Conservation (phyloP, 225 moss, liverwort and hornwort genomes). For the Thuidium tamariscinum region DNA sequence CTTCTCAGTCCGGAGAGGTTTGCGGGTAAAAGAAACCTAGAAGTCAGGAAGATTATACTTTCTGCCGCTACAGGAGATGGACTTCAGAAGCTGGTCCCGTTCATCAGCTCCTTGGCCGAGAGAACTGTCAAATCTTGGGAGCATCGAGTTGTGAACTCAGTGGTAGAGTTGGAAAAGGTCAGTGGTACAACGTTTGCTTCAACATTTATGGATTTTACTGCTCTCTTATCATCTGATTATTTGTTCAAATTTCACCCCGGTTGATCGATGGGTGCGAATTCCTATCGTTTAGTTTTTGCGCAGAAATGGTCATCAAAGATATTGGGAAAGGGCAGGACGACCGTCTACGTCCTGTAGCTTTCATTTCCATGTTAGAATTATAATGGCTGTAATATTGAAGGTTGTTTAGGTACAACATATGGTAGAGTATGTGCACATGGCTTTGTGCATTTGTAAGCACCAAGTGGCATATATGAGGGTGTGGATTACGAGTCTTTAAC, state of each 20-base stretch:
- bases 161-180: neutral
- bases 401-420: too few relatives aligned
- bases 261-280: too few relatives aligned
- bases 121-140: neutral
- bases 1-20: neutral
- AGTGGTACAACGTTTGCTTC: neutral
- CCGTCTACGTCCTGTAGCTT: too few relatives aligned
- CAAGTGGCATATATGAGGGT: too few relatives aligned
- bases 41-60: neutral
- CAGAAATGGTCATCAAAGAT: too few relatives aligned
- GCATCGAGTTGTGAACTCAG: neutral
- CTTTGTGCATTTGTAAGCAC: too few relatives aligned
- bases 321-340: too few relatives aligned
- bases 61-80: neutral
- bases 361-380: too few relatives aligned
- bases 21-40: fast-evolving
- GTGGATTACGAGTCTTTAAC: too few relatives aligned
- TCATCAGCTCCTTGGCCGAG: neutral
- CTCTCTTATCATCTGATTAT: neutral
- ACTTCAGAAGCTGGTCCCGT: neutral
- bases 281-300: too few relatives aligned
- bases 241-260: neutral
- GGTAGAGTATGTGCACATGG: too few relatives aligned
- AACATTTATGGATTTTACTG: neutral
- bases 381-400: too few relatives aligned